Base-by-base conservation (phyloP, 768 basidiomycete genomes). In the Mrakia gelida region DNA sequence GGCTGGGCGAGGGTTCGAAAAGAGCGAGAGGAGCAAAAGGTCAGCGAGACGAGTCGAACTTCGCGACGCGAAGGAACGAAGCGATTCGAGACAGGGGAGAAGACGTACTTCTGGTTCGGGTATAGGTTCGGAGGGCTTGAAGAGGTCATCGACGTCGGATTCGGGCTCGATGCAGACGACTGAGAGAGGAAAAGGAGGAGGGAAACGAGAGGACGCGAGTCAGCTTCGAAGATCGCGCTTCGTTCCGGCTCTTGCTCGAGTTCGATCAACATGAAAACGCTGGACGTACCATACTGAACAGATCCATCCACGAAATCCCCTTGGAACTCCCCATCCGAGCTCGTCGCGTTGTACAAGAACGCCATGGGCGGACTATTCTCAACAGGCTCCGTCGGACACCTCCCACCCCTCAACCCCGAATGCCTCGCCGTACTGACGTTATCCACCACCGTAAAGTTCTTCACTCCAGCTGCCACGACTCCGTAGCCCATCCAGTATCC, bases 401-500 rank as follows among this genome's bases (percentile, higher is more conserved):
- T 80, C 15, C 80, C 80, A 15, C 82, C 81, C 28, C 80, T 79
- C 61, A 72, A 76, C 0, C 85, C 85, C 34, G 81, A 79, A 80
- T 85, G 83, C 45, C 76, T 80, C 34, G 84, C 83, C 43, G 82
- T 81, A 68, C 82, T 82, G 79, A 82, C 76, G 80, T 87, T 87
- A 52, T 85, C 85, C n/a, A 81, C 77, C 21, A 86, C 82, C 16
- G 81, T 85, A 77, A 83, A 86, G 30, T 82, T 80, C 11, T 82
- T 80, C 62, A 84, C 80, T 7, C 85, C 85, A 3, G 84, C 83
- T 18, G 84, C 83, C 6, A 85, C 85, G 74, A 87, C 85, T 15
- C 85, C 86, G 78, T 84, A 87, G 9, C 86, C 86, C 81, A 84
- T 84, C 61, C 85, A 84, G n/a, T 82, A 80, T 0, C 86, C 86